Evolutionary conservation across 345 rosid genomes (phyloP).

Genomic region (Melaleuca alternifolia): DNA sequence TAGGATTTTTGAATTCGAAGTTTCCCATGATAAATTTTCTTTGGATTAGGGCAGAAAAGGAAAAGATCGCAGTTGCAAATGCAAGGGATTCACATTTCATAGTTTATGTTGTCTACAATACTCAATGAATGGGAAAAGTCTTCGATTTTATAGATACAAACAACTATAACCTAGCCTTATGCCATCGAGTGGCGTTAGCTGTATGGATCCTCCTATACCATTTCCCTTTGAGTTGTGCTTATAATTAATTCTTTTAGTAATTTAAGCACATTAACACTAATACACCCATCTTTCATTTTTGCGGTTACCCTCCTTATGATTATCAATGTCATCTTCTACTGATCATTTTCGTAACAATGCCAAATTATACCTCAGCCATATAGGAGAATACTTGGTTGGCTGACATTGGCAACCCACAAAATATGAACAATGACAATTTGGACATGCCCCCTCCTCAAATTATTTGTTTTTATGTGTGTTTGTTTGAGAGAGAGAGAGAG

Average conservation of each 20-base stretch:
- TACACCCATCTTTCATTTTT: neutral
- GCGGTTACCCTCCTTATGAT: accelerated
- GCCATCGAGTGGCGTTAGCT: neutral
- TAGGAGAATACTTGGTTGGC: neutral
- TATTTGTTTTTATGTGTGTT: neutral
- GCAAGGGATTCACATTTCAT: neutral
- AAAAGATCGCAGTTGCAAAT: neutral
- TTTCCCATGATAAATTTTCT: neutral
- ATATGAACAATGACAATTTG: neutral
- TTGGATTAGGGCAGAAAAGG: neutral
- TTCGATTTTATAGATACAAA: neutral
- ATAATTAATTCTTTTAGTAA: neutral
- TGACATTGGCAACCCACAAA: neutral
- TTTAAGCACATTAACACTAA: neutral
- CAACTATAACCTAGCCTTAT: neutral
- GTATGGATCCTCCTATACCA: neutral
- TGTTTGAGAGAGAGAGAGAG: neutral
- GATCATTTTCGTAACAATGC: neutral
- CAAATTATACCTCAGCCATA: neutral
- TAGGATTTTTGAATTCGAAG: neutral
- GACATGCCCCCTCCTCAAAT: neutral
- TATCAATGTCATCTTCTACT: neutral
- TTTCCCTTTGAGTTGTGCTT: neutral
- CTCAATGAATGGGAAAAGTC: neutral
- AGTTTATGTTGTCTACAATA: neutral